Percentiles rank a stretch among this genome's conserved stretches.
phyloP scores from a whole-genome alignment of 1,139 yeast species.

The Torulaspora pretoriensis region DNA sequence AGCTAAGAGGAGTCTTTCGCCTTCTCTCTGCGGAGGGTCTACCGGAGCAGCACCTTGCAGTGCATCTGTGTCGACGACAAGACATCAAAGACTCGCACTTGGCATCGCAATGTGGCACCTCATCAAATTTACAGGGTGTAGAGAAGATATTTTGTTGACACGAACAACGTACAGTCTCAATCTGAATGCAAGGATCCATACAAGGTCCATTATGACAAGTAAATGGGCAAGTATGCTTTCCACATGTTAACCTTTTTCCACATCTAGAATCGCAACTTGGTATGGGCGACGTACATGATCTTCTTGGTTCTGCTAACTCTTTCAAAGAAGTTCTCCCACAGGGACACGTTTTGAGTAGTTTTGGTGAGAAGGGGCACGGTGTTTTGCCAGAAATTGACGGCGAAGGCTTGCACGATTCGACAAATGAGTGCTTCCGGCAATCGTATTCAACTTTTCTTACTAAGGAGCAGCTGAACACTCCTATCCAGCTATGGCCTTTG shows the following conservation, averaged over 20 bases:
- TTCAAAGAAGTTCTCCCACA: constrained; percentile 59
- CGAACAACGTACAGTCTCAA: constrained; percentile 34
- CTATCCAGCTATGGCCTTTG: constrained; percentile 48
- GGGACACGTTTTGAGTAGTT: constrained; percentile 57
- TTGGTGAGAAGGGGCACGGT: constrained; percentile 66
- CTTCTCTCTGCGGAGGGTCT: constrained; percentile 62
- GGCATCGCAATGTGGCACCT: constrained; percentile 61
- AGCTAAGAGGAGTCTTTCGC: constrained; percentile 44
- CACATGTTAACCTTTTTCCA: constrained; percentile 63
- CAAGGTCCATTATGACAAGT: constrained; percentile 78
- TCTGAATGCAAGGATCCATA: constrained; percentile 52
- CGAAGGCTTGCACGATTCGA: constrained; percentile 55
- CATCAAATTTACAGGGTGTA: constrained; percentile 61
- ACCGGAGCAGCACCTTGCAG: constrained; percentile 61
- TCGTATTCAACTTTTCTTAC: constrained; percentile 49
- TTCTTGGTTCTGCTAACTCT: constrained; percentile 44
- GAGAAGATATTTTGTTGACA: constrained; percentile 43
- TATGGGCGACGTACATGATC: constrained; percentile 66
- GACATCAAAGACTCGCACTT: constrained; percentile 73
- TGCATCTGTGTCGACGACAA: constrained; percentile 79
- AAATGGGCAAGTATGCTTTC: constrained; percentile 60
- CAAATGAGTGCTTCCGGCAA: constrained; percentile 65
- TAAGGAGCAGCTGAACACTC: constrained; percentile 58
- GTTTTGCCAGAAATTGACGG: constrained; percentile 32
- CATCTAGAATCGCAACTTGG: constrained; percentile 70